Percentiles rank a stretch among this genome's conserved stretches.
Evolutionary conservation across 148 eudicot species (phyloP).

Genomic region (Drosera capensis): DNA sequence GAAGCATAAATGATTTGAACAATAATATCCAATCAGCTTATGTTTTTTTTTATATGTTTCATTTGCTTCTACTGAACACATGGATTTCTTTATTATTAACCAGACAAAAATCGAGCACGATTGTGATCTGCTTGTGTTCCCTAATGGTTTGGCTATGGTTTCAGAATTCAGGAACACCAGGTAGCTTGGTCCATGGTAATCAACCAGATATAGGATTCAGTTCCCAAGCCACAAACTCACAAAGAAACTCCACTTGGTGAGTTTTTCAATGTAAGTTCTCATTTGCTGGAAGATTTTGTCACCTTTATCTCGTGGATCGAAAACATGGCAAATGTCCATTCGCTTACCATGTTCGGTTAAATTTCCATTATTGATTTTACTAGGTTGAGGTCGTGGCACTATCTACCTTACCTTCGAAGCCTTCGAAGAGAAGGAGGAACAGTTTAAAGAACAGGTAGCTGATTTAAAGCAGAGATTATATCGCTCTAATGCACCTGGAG

Average conservation of each 20-base stretch:
- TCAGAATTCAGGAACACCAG: too few relatives aligned
- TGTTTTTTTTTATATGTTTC: too few relatives aligned
- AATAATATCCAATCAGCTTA: too few relatives aligned
- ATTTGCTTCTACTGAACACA: too few relatives aligned
- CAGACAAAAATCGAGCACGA: too few relatives aligned
- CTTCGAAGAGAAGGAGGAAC: conserved; percentile 95
- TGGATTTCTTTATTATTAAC: too few relatives aligned
- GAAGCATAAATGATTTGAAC: too few relatives aligned
- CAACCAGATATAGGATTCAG: conserved; percentile 99
- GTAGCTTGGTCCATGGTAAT: too few relatives aligned
- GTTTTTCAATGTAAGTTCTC: conserved; percentile 80
- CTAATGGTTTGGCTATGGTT: too few relatives aligned
- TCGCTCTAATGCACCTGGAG: conserved; percentile 98
- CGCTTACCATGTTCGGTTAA: not conserved
- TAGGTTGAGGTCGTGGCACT: conserved; percentile 98
- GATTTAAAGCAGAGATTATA: conserved; percentile 62
- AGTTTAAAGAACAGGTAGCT: conserved; percentile 90
- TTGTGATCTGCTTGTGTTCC: too few relatives aligned
- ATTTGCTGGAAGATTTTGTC: not conserved
- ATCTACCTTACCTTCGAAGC: too few relatives aligned
- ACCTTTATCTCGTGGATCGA: not conserved
- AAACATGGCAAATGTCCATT: too few relatives aligned
- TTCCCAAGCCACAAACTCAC: conserved; percentile 95
- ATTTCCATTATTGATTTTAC: not conserved
- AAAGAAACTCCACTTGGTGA: conserved; percentile 81